Base-by-base conservation (phyloP, 1,139 yeast genomes). In the Taphrina betulina region DNA sequence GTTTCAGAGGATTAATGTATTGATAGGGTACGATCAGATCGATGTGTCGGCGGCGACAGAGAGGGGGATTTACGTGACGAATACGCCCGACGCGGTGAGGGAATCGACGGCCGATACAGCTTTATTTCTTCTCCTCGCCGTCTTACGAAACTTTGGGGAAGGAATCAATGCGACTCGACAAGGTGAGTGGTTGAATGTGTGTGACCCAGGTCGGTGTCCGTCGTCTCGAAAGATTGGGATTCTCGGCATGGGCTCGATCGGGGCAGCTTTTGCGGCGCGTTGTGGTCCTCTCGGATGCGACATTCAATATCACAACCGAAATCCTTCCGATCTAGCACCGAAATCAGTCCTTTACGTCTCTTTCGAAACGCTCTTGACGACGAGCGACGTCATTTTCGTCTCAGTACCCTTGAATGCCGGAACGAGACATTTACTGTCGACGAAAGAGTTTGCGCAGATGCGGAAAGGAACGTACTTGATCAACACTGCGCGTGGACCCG, bases 101-200 rank as follows among this genome's bases (percentile, higher is more conserved):
- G 79, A 78, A 7, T 85, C 95, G n/a, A 87, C 95, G 14, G 95
- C 95, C 0, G 89, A 83, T 63, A 80, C 89, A 2, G 90, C 87
- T 57, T 77, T 85, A 2, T 85, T 73, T 66, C 72, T 86, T 63
- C 64, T 83, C 10, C 68, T 86, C 50, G 80, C 86, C 5, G 82
- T 90, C 1, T 68, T 85, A 65, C 78, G 95, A 7, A 29, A 50
- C 16, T 50, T 50, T 24, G 26, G 38, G 14, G 34, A 19, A 1
- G 46, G 54, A 5, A 17, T n/a, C 16, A 24, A 14, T 14, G 37
- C 14, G 16, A 24, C 40, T 8, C 33, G n/a, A 19, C 31, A 26
- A 2, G 46, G 26, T 23, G 26, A 33, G 24, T 50, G 54, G 54
- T 67, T 52, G 28, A 23, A 20, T n/a, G 50, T 82, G 83, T 69